Percentiles rank a stretch among this genome's conserved stretches.
Conservation (phyloP, 1,139 yeast species). For the Arxiozyma slooffiae region DNA sequence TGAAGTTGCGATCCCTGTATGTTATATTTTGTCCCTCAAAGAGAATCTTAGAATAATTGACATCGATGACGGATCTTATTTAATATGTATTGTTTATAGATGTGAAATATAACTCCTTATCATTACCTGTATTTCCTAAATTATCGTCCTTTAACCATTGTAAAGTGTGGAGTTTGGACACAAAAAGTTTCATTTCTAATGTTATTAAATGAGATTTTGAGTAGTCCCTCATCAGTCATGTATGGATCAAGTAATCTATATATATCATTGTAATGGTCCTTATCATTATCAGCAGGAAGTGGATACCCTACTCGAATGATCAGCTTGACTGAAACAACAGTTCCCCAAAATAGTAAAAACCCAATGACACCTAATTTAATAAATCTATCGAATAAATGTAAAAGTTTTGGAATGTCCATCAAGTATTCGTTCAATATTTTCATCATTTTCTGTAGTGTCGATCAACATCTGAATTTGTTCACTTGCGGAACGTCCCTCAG, state of each 20-base stretch:
- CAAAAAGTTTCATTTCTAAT: slow-evolving; percentile 44
- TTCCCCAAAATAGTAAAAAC: slow-evolving; percentile 22
- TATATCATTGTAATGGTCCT: not conserved
- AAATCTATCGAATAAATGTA: slow-evolving; percentile 9
- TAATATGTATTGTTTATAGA: slow-evolving; percentile 24
- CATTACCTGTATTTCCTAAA: slow-evolving; percentile 12
- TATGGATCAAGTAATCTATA: slow-evolving; percentile 11
- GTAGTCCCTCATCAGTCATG: slow-evolving; percentile 16
- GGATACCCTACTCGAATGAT: slow-evolving; percentile 1
- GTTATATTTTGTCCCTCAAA: slow-evolving; percentile 42
- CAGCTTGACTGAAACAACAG: slow-evolving; percentile 13
- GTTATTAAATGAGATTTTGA: slow-evolving; percentile 32
- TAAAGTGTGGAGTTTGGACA: slow-evolving; percentile 41
- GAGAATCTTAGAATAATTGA: slow-evolving; percentile 36
- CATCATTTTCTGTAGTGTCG: not conserved
- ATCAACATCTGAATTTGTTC: not conserved
- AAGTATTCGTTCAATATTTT: slow-evolving; percentile 12
- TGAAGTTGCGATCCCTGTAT: slow-evolving; percentile 35
- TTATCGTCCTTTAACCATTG: slow-evolving; percentile 52
- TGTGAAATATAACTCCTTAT: slow-evolving; percentile 32
- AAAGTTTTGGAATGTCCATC: slow-evolving; percentile 9
- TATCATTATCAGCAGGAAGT: not conserved
- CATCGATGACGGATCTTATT: slow-evolving; percentile 36
- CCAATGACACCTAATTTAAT: slow-evolving; percentile 15
- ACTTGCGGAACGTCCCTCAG: not conserved